Conservation (phyloP, 2,329 filamentous ascomycete species). For the Teratosphaeriaceae sp. region DNA sequence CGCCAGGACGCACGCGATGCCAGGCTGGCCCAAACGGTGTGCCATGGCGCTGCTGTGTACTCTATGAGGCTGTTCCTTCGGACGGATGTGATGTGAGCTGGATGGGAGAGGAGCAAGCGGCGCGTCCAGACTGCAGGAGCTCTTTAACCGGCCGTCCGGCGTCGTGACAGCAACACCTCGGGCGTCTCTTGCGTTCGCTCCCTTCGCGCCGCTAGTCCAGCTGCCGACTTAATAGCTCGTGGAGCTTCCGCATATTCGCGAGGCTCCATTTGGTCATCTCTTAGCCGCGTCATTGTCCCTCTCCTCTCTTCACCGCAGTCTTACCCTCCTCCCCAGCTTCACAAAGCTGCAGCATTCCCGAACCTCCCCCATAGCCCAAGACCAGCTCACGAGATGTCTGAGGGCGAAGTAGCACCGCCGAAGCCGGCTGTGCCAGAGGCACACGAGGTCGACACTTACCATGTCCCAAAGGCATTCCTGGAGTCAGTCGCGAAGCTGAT, state of each 20-base stretch:
- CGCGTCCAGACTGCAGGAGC: slow-evolving; percentile 2
- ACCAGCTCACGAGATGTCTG: slow-evolving; percentile 34
- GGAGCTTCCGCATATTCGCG: neutral
- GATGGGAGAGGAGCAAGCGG: neutral
- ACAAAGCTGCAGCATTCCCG: neutral
- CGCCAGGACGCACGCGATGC: neutral
- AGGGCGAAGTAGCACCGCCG: slow-evolving; percentile 35
- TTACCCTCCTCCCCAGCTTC: neutral
- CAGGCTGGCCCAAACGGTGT: neutral
- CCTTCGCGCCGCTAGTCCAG: slow-evolving; percentile 7
- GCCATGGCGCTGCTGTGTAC: neutral
- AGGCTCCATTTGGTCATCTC: slow-evolving; percentile 2
- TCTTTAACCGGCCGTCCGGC: slow-evolving; percentile 3
- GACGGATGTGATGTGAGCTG: neutral
- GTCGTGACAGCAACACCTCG: slow-evolving; percentile 7
- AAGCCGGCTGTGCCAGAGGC: slow-evolving; percentile 59
- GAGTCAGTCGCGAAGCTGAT: slow-evolving; percentile 27
- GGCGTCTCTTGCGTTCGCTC: slow-evolving; percentile 5
- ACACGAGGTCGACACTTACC: slow-evolving; percentile 67
- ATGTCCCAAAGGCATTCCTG: slow-evolving; percentile 52
- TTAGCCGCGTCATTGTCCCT: neutral
- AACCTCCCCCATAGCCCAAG: neutral
- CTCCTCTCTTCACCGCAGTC: neutral
- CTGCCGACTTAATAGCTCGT: slow-evolving; percentile 8
- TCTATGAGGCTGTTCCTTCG: neutral